Evolutionary conservation across 257 asterid species (phyloP).

Genomic region (Solanum rostratum): DNA sequence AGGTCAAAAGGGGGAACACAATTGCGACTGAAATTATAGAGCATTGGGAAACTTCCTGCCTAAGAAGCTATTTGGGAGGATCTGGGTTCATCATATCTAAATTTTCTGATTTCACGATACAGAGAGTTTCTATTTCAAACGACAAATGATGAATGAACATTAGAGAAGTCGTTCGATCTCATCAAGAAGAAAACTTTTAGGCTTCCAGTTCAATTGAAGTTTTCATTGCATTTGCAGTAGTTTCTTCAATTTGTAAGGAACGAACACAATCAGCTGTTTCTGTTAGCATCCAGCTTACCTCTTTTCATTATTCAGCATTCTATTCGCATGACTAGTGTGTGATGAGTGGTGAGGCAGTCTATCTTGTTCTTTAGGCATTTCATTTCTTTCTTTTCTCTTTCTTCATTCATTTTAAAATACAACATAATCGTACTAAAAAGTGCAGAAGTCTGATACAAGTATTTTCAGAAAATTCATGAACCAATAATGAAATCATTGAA

Average conservation of each 20-base stretch:
- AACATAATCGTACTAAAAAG: not conserved
- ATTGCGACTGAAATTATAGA: too few species aligned
- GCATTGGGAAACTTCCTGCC: too few species aligned
- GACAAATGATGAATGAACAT: not conserved
- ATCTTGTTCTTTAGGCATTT: not conserved
- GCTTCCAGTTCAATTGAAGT: not conserved
- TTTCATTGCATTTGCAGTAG: not conserved
- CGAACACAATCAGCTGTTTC: constrained; percentile 6
- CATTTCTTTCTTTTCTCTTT: not conserved
- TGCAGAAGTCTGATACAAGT: not conserved
- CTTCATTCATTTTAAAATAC: not conserved
- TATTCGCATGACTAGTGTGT: not conserved
- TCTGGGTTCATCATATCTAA: too few species aligned
- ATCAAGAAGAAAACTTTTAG: too few species aligned
- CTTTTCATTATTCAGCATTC: not conserved
- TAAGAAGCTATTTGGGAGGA: too few species aligned
- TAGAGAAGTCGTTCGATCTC: too few species aligned
- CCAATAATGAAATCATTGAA: not conserved
- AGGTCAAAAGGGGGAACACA: too few species aligned
- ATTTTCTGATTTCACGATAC: too few species aligned
- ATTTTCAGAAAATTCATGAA: not conserved
- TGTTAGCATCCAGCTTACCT: not conserved
- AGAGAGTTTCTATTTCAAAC: too few species aligned
- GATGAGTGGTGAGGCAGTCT: not conserved
- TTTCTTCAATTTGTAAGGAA: not conserved